Evolutionary conservation across 345 rosid genomes (phyloP).

Genomic region (Litchi chinensis): DNA sequence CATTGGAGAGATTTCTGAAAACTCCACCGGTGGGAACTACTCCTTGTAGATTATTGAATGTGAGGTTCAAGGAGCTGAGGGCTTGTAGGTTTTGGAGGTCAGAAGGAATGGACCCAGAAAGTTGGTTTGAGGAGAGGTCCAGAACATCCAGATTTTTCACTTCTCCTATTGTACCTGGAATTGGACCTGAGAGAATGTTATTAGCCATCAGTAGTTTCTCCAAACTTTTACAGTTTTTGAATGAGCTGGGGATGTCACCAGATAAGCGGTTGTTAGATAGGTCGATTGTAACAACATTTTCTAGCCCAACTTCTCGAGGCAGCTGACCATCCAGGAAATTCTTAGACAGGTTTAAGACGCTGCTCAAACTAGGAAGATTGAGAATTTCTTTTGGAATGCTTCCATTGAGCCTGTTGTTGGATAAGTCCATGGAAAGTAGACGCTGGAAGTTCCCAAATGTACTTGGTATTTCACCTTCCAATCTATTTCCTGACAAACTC

Average conservation of each 20-base stretch:
- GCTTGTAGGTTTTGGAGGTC: slow-evolving; percentile 38
- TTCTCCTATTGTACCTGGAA: slow-evolving; percentile 37
- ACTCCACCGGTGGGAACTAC: slow-evolving; percentile 33
- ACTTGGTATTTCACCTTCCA: slow-evolving; percentile 42
- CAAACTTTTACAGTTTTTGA: slow-evolving; percentile 48
- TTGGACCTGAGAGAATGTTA: slow-evolving; percentile 42
- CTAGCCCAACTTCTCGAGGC: slow-evolving; percentile 39
- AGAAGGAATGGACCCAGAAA: slow-evolving; percentile 50
- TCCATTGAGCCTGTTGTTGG: slow-evolving; percentile 51
- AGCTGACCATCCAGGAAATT: slow-evolving; percentile 45
- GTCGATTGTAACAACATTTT: slow-evolving; percentile 44
- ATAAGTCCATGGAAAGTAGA: slow-evolving; percentile 47
- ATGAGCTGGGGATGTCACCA: slow-evolving; percentile 43
- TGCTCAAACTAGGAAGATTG: slow-evolving; percentile 41
- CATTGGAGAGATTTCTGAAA: slow-evolving; percentile 25
- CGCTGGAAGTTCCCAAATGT: slow-evolving; percentile 41
- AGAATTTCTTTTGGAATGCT: slow-evolving; percentile 49
- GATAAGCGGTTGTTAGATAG: slow-evolving; percentile 43
- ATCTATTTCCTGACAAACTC: slow-evolving; percentile 41
- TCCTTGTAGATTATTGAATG: slow-evolving; percentile 54
- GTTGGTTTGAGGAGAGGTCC: slow-evolving; percentile 49
- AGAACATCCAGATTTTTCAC: slow-evolving; percentile 44
- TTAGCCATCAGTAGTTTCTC: slow-evolving; percentile 43
- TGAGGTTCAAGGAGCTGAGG: slow-evolving; percentile 46
- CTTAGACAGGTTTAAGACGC: slow-evolving; percentile 38